Percentiles rank a stretch among this genome's conserved stretches.
Conservation (phyloP, 306 rosid genomes). For the Gastrolobium villosum region DNA sequence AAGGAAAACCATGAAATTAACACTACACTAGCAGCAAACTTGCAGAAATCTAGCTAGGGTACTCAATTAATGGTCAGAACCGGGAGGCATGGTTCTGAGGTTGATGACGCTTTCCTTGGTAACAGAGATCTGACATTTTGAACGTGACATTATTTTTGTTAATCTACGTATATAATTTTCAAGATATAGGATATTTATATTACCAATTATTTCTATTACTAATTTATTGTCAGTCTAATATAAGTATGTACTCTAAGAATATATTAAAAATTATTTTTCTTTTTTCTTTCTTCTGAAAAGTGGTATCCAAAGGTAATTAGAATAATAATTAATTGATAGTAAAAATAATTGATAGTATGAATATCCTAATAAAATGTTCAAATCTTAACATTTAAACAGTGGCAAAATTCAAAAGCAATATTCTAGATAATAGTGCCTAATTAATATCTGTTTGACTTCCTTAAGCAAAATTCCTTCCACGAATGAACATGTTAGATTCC, state of each 20-base stretch:
- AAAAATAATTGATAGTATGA: no score
- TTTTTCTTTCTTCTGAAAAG: no score
- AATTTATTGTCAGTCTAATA: no score
- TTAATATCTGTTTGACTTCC: conserved; percentile 34
- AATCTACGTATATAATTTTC: background rate
- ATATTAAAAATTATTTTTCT: no score
- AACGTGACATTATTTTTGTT: background rate
- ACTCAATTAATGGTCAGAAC: conserved; percentile 1
- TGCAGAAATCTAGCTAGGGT: background rate
- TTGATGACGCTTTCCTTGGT: background rate
- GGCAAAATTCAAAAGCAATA: conserved; percentile 2
- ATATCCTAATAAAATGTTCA: background rate
- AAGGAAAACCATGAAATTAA: conserved; percentile 9
- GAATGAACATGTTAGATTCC: conserved; percentile 39
- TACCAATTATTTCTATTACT: no score
- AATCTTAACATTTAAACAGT: background rate
- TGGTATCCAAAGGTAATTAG: no score
- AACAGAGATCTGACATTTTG: background rate
- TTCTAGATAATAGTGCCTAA: conserved; percentile 47
- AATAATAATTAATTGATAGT: no score
- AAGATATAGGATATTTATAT: no score
- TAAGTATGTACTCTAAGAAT: no score
- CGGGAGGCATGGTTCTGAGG: background rate
- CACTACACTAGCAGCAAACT: background rate
- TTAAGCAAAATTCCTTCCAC: conserved; percentile 36